Evolutionary conservation across 2,329 filamentous ascomycete species (phyloP).

Genomic region (Neopestalotiopsis clavispora): DNA sequence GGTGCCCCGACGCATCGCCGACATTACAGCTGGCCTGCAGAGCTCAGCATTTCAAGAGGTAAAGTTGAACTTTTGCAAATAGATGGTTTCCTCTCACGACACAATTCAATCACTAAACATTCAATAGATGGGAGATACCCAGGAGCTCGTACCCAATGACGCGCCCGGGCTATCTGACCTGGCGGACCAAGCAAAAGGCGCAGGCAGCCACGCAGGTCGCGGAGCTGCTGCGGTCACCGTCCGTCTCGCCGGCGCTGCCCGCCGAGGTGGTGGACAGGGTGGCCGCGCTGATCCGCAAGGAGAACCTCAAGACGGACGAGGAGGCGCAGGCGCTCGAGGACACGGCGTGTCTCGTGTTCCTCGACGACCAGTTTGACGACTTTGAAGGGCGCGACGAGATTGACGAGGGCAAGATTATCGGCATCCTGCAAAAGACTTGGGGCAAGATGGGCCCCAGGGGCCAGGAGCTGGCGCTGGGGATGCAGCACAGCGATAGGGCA

Average conservation of each 20-base stretch:
- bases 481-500: conserved; percentile 68
- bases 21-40: conserved; percentile 76
- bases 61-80: conserved; percentile 17
- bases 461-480: conserved; percentile 65
- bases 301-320: conserved; percentile 66
- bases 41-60: conserved; percentile 82
- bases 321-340: conserved; percentile 83
- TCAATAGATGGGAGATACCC: conserved; percentile 74
- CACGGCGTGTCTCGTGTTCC: conserved; percentile 84
- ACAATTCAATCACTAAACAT: neutral
- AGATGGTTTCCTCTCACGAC: neutral
- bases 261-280: conserved; percentile 64
- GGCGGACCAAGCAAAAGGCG: conserved; percentile 75
- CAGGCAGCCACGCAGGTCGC: conserved; percentile 62
- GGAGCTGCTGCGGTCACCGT: conserved; percentile 51
- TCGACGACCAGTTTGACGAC: conserved; percentile 84
- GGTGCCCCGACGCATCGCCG: conserved; percentile 66
- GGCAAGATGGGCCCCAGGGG: conserved; percentile 73
- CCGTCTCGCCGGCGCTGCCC: conserved; percentile 43
- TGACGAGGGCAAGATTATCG: conserved; percentile 78
- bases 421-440: conserved; percentile 76
- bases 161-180: conserved; percentile 77
- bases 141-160: conserved; percentile 76
- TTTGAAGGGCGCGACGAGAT: conserved; percentile 71
- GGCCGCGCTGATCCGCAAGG: conserved; percentile 77